phyloP scores from a whole-genome alignment of 2,329 filamentous ascomycete genomes.

The Lachnellula willkommii region DNA sequence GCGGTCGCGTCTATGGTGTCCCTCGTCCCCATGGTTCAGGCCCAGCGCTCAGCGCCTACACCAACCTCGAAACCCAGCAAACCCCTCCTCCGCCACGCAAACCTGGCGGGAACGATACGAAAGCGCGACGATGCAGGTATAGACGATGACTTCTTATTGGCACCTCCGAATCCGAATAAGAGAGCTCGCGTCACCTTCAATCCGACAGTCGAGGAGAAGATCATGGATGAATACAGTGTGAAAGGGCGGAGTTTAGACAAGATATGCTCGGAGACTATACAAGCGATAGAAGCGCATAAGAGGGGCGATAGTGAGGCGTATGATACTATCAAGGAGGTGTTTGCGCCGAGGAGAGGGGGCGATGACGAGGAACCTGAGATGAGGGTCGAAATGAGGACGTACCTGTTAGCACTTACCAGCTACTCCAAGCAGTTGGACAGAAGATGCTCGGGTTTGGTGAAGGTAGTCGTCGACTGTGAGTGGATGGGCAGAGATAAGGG shows the following conservation, averaged over 20 bases:
- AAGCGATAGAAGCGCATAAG: conserved; percentile 48
- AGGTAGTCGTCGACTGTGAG: conserved; percentile 52
- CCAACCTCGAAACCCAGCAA: conserved; percentile 22
- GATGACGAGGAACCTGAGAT: conserved; percentile 19
- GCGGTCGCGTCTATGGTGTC: conserved; percentile 21
- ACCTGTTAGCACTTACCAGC: conserved; percentile 58
- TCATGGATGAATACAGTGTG: conserved; percentile 27
- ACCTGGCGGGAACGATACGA: conserved; percentile 24
- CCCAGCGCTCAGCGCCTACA: conserved; percentile 5
- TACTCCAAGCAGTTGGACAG: conserved; percentile 56
- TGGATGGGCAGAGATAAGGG: conserved; percentile 61
- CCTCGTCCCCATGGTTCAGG: conserved; percentile 15
- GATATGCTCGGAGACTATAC: conserved; percentile 30
- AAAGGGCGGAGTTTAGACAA: conserved; percentile 24
- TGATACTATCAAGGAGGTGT: conserved; percentile 55
- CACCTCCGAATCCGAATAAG: conserved; percentile 26
- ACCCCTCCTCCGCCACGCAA: conserved; percentile 26
- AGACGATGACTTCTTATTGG: conserved; percentile 21
- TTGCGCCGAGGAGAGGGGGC: conserved; percentile 29
- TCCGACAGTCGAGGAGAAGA: conserved; percentile 30
- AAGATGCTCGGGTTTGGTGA: conserved; percentile 54
- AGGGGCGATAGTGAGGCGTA: conserved; percentile 56
- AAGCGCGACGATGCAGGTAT: conserved; percentile 27
- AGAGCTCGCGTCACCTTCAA: conserved; percentile 30
- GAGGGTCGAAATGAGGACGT: conserved; percentile 45